Evolutionary conservation across 2,329 filamentous ascomycete genomes (phyloP), one percentile per base, ranked within the genome.

Genomic region (Verticillium nonalfalfae): DNA sequence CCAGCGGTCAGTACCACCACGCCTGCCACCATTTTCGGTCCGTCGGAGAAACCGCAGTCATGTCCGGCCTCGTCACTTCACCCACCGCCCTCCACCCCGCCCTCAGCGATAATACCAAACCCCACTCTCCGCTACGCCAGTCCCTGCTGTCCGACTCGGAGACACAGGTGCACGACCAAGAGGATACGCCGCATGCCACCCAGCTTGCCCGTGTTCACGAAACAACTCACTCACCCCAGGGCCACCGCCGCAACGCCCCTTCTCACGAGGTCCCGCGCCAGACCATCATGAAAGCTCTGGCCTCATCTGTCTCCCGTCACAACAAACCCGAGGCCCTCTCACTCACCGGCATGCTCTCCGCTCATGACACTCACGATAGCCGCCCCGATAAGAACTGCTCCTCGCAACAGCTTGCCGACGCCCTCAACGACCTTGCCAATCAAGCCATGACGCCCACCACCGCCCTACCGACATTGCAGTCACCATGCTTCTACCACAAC

Each of bases 401-500:
- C 1, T 83, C 86, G 2, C 85, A 88, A 69, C 85, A 85, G 63
- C 81, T 93, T 10, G 87, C 87, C 64, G 81, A 86, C 65, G 81
- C 82, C 9, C 79, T 86, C 61, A 80, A 82, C 67, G 82, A 82
- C 67, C 75, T 86, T 57, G 81, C 80, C 62, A 70, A 70, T 60
- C 72, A 71, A 67, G 70, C 73, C 68, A 67, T 74, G 68, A 77
- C 78, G 40, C 73, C 73, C 63, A 79, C 68, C 72, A 83, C 69
- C 66, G 80, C 83, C 15, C 82, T 93, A 67, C 84, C 88, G 11
- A 83, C 89, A 10, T 79, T 98, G 59, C 89, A 94, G 68, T 97
- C 93, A 55, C 95, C 95, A 14, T 99, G 95, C 79, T 99, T 96
- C 78, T 98, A 97, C 78, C 95, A 99, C 77, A 91, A 96, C 76